Evolutionary conservation across 208 protist species (phyloP).

Genomic region (Wallacemonas sp.): DNA sequence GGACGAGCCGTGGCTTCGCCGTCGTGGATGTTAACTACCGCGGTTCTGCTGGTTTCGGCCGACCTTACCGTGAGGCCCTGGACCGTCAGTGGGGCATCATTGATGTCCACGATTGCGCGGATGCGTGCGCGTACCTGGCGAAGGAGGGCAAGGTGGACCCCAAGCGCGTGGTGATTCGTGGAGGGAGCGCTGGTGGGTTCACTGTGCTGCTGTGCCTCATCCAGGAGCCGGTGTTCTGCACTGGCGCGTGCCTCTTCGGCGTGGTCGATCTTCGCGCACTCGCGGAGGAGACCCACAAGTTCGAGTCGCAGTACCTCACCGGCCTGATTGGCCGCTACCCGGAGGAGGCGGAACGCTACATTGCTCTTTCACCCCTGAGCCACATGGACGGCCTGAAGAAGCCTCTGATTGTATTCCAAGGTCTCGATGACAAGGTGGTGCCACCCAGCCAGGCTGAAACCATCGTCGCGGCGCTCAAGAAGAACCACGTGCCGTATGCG

Average conservation of each 20-base stretch:
- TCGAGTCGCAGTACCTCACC: conserved; percentile 16
- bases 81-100: conserved; percentile 6
- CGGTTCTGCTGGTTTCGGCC: conserved; percentile 7
- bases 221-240: neutral
- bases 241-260: conserved; percentile 12
- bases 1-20: conserved; percentile 11
- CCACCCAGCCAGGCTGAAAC: conserved; percentile 6
- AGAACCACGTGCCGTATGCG: conserved; percentile 17
- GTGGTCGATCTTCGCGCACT: conserved; percentile 12
- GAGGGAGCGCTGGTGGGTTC: conserved; percentile 13
- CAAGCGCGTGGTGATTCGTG: conserved; percentile 14
- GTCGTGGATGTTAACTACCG: conserved; percentile 14
- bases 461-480: conserved; percentile 9
- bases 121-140: conserved; percentile 2
- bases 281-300: conserved; percentile 16
- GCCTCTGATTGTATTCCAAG: conserved; percentile 13
- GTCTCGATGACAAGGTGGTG: conserved; percentile 16
- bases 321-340: conserved; percentile 16
- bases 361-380: conserved; percentile 4
- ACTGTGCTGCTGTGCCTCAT: conserved; percentile 16
- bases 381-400: conserved; percentile 15
- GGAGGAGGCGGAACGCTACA: conserved; percentile 9
- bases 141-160: conserved; percentile 10
- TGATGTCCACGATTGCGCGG: conserved; percentile 8
- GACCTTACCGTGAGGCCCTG: conserved; percentile 6